phyloP scores from a whole-genome alignment of 2,329 filamentous ascomycete genomes.

The Epichloe scottii region DNA sequence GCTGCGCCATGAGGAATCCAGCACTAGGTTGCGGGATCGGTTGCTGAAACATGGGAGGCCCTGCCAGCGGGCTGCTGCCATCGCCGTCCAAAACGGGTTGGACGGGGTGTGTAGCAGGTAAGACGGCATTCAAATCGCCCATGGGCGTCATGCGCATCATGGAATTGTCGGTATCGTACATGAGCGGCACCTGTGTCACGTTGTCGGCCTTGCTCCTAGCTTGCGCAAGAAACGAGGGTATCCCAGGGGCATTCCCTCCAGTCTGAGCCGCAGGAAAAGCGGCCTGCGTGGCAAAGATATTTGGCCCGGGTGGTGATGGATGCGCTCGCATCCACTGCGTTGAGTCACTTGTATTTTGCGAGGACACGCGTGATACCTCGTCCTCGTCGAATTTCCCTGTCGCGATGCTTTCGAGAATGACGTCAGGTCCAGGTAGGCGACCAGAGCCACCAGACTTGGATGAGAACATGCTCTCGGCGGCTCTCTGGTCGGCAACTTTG shows the following conservation, averaged over 20 bases:
- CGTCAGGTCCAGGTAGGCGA: slow-evolving; percentile 14
- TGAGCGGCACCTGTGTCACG: slow-evolving; percentile 8
- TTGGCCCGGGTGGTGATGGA: neutral
- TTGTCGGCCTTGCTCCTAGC: slow-evolving; percentile 12
- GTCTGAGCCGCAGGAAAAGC: neutral
- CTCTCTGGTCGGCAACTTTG: slow-evolving; percentile 14
- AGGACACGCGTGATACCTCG: slow-evolving; percentile 4
- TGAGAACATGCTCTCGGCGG: slow-evolving; percentile 4
- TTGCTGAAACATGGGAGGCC: slow-evolving; percentile 12
- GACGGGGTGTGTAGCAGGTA: slow-evolving; percentile 7
- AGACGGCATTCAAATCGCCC: slow-evolving; percentile 10
- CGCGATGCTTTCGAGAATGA: slow-evolving; percentile 15
- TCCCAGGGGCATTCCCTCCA: slow-evolving; percentile 14
- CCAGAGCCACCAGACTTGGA: slow-evolving; percentile 8
- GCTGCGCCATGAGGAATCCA: slow-evolving; percentile 11
- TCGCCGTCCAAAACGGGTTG: slow-evolving; percentile 6
- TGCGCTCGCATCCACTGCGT: neutral
- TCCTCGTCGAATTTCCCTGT: slow-evolving; percentile 12
- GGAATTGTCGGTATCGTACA: slow-evolving; percentile 13
- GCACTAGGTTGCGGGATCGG: slow-evolving; percentile 6
- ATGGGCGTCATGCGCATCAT: slow-evolving; percentile 8
- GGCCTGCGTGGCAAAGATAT: slow-evolving; percentile 1
- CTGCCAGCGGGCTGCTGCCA: slow-evolving; percentile 6
- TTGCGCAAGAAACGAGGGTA: slow-evolving; percentile 17
- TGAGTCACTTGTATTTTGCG: neutral